phyloP scores from a whole-genome alignment of 768 basidiomycete genomes.

The Lepiota brunneoincarnata region DNA sequence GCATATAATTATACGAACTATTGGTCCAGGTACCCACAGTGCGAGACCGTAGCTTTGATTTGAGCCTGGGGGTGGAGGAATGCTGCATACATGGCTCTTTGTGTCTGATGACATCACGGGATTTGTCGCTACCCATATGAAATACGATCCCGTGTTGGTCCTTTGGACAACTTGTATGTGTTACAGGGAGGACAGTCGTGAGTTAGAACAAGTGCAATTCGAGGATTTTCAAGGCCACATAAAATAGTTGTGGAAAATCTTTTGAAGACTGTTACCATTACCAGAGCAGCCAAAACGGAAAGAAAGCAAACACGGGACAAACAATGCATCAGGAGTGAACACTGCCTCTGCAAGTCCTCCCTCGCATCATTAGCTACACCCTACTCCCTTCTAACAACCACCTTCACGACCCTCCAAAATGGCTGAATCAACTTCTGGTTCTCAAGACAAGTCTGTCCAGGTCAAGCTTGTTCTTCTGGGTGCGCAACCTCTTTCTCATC shows the following conservation, averaged over 20 bases:
- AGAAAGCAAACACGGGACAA: conserved; percentile 21
- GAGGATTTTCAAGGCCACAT: too few relatives aligned
- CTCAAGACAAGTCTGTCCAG: conserved; percentile 88
- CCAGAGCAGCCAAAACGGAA: conserved; percentile 24
- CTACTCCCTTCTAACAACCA: conserved; percentile 14
- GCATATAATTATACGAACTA: too few relatives aligned
- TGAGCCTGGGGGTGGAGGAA: too few relatives aligned
- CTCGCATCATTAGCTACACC: conserved; percentile 12
- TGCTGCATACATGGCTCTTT: too few relatives aligned
- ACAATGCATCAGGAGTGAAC: conserved; percentile 9
- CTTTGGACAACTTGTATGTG: too few relatives aligned
- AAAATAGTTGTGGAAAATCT: conserved; percentile 9
- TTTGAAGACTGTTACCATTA: too few relatives aligned
- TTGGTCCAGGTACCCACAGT: neutral
- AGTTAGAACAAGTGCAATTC: too few relatives aligned
- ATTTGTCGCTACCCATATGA: too few relatives aligned
- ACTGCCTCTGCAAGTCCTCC: conserved; percentile 13
- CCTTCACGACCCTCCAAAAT: conserved; percentile 33
- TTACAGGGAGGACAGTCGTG: too few relatives aligned
- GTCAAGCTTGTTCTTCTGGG: conserved; percentile 97
- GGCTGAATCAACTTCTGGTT: conserved; percentile 73
- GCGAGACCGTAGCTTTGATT: neutral
- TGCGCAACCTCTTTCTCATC: conserved; percentile 23
- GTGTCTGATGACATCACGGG: too few relatives aligned
- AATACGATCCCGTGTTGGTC: too few relatives aligned